A percentile compares a stretch with the other conserved stretches of the same genome.
phyloP scores from a whole-genome alignment of 1,139 yeast species.

The Geotrichum fermentans region DNA sequence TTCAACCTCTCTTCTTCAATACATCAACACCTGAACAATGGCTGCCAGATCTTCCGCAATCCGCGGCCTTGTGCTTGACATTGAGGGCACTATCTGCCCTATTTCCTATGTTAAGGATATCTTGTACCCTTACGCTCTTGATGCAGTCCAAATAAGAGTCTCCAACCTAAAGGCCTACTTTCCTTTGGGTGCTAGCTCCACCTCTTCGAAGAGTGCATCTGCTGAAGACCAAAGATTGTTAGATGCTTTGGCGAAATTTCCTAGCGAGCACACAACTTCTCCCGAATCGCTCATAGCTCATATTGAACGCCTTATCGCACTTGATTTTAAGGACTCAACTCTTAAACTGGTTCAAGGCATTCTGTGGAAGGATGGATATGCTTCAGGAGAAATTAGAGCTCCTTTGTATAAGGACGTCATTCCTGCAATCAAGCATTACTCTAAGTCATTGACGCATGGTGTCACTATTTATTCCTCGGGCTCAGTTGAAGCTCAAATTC shows the following conservation, averaged over 20 bases:
- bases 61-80: slow-evolving; percentile 53
- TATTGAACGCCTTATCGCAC: slow-evolving; percentile 52
- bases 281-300: slow-evolving; percentile 41
- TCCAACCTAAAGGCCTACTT: slow-evolving; percentile 15
- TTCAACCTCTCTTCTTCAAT: not conserved
- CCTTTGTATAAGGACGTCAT: slow-evolving; percentile 77
- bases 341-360: slow-evolving; percentile 78
- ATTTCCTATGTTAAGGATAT: slow-evolving; percentile 77
- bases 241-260: slow-evolving; percentile 45
- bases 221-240: slow-evolving; percentile 14
- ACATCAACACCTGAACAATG: not conserved
- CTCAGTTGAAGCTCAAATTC: slow-evolving; percentile 75
- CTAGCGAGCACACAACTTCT: slow-evolving; percentile 35
- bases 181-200: slow-evolving; percentile 16
- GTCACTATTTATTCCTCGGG: slow-evolving; percentile 90
- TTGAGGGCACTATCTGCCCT: slow-evolving; percentile 91
- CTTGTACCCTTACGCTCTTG: slow-evolving; percentile 45
- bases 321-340: slow-evolving; percentile 72
- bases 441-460: slow-evolving; percentile 17
- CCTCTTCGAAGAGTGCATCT: slow-evolving; percentile 1
- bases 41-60: slow-evolving; percentile 13
- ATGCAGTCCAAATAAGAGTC: slow-evolving; percentile 26
- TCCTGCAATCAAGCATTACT: slow-evolving; percentile 46
- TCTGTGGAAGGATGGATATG: slow-evolving; percentile 79
- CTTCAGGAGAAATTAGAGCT: slow-evolving; percentile 64